Conservation (phyloP, 1,284 basidiomycete genomes). For the Polyporus tsugae region DNA sequence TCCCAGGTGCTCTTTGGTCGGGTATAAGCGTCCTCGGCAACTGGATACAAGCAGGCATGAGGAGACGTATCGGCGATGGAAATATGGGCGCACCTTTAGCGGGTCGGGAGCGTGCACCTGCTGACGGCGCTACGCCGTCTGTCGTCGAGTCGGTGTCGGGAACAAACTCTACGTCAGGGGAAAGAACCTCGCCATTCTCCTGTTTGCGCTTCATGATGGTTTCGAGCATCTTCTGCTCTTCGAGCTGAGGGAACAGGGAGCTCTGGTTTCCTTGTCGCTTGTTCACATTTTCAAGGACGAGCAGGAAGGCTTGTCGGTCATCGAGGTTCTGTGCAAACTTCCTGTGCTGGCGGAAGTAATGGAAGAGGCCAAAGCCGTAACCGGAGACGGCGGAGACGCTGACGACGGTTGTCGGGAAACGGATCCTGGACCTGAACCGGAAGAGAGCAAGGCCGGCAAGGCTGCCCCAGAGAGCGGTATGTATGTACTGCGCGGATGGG, state of each 20-base stretch:
- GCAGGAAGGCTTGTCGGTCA: slow-evolving; percentile 29
- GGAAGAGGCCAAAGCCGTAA: slow-evolving; percentile 28
- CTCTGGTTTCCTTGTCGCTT: slow-evolving; percentile 24
- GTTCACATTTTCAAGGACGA: slow-evolving; percentile 32
- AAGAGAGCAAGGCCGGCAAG: slow-evolving; percentile 22
- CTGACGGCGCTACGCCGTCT: slow-evolving; percentile 10
- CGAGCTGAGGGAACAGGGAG: slow-evolving; percentile 24
- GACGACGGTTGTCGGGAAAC: slow-evolving; percentile 27
- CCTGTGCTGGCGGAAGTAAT: slow-evolving; percentile 27
- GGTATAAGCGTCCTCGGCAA: slow-evolving; percentile 13
- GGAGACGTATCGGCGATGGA: neutral
- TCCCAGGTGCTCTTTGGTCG: slow-evolving; percentile 60
- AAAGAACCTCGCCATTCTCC: slow-evolving; percentile 27
- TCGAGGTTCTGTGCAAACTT: slow-evolving; percentile 26
- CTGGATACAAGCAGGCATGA: slow-evolving; percentile 8
- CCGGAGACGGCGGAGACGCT: slow-evolving; percentile 26
- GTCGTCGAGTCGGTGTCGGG: slow-evolving; percentile 18
- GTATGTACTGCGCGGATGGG: slow-evolving; percentile 33
- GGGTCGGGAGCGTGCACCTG: neutral
- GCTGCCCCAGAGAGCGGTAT: slow-evolving; percentile 31
- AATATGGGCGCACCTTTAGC: slow-evolving; percentile 7
- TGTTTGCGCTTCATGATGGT: slow-evolving; percentile 26
- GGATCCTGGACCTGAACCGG: slow-evolving; percentile 26
- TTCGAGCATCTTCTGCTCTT: slow-evolving; percentile 23
- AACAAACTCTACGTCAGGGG: slow-evolving; percentile 21